Percentiles rank a stretch among this genome's conserved stretches.
These are phyloP conservation scores for Purpureocillium takamizusanense DNA, from an alignment of 2,329 filamentous ascomycete species.

Conservation along the genomic window DNA sequence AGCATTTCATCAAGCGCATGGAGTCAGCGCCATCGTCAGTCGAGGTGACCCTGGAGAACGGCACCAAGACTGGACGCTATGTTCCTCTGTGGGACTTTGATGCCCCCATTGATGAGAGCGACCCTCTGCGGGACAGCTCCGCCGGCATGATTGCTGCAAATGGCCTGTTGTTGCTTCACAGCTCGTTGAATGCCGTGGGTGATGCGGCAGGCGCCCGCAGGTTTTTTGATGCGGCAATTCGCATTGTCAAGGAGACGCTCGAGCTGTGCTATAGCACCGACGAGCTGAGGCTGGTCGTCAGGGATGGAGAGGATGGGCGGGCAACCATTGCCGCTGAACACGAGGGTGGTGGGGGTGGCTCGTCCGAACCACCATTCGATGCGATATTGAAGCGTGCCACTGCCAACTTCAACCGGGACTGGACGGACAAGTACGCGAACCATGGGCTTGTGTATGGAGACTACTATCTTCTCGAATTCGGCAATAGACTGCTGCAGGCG, in stretches of 20 bases:
- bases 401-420: constrained; percentile 2
- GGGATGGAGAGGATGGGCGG: background rate
- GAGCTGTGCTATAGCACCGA: constrained; percentile 1
- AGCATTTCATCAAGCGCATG: constrained; percentile 36
- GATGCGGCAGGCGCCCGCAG: background rate
- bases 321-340: background rate
- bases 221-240: background rate
- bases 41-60: constrained; percentile 6
- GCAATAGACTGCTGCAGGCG: constrained; percentile 34
- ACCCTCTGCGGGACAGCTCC: constrained; percentile 24
- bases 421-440: constrained; percentile 15
- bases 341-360: background rate
- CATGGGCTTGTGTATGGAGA: constrained; percentile 39
- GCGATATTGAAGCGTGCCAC: background rate
- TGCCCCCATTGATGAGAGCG: constrained; percentile 26
- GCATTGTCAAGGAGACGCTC: background rate
- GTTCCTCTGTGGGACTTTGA: constrained; percentile 25
- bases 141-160: constrained; percentile 31
- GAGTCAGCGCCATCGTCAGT: constrained; percentile 14
- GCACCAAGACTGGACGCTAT: constrained; percentile 7
- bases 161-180: constrained; percentile 28
- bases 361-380: background rate
- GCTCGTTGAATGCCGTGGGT: constrained; percentile 7
- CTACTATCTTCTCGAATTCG: constrained; percentile 36
- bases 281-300: background rate